These are phyloP conservation scores for Narthecium ossifragum DNA, from an alignment of 106 monocot genomes.

Conservation along the genomic window DNA sequence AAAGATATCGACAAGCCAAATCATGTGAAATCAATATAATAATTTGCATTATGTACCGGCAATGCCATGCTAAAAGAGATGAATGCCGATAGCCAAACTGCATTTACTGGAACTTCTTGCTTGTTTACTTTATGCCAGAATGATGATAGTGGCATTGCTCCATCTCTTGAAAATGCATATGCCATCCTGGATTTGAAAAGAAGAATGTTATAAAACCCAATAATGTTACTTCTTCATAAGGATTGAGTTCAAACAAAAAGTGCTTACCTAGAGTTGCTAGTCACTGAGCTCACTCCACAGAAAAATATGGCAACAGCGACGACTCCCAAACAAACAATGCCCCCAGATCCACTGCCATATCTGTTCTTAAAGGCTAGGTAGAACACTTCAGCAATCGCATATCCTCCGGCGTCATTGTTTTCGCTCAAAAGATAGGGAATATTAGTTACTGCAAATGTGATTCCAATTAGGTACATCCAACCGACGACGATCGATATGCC, in stretches of 20 bases:
- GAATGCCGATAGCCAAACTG: slow-evolving; percentile 81
- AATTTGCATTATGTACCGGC: slow-evolving; percentile 25
- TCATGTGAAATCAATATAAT: neutral
- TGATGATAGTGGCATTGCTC: slow-evolving; percentile 91
- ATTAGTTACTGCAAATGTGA: slow-evolving; percentile 81
- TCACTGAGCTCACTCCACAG: slow-evolving; percentile 84
- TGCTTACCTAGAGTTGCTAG: slow-evolving; percentile 88
- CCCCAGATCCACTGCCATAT: slow-evolving; percentile 71
- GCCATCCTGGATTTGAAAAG: slow-evolving; percentile 44
- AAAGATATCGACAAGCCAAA: no score
- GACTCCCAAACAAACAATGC: slow-evolving; percentile 75
- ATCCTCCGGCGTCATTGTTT: slow-evolving; percentile 89
- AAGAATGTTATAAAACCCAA: no score
- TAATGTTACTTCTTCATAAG: neutral
- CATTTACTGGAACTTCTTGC: slow-evolving; percentile 81
- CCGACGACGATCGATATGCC: slow-evolving; percentile 68
- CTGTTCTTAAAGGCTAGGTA: slow-evolving; percentile 78
- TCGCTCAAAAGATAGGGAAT: slow-evolving; percentile 59
- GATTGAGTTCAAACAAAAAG: no score
- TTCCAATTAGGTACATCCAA: slow-evolving; percentile 79
- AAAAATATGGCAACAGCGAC: slow-evolving; percentile 81
- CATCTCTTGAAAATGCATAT: slow-evolving; percentile 96
- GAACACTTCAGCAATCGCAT: slow-evolving; percentile 85
- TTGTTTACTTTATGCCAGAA: slow-evolving; percentile 85
- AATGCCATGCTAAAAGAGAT: slow-evolving; percentile 85